phyloP scores from a whole-genome alignment of 148 eudicot species.

The Dysphania ambrosioides region DNA sequence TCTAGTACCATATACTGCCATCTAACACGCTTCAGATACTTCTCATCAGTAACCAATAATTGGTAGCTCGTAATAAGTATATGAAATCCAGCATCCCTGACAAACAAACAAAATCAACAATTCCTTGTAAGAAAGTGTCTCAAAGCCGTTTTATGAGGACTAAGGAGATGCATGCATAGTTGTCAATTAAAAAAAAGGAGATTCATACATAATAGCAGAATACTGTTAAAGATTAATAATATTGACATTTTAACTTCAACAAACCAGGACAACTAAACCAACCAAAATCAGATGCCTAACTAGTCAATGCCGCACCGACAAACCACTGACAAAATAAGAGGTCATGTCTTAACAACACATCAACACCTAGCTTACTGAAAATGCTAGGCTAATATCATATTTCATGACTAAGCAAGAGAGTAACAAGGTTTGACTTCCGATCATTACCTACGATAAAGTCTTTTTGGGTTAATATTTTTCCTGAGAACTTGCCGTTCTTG shows the following conservation, averaged over 20 bases:
- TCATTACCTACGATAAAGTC: slow-evolving; percentile 92
- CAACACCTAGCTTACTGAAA: neutral
- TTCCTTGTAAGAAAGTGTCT: slow-evolving; percentile 5
- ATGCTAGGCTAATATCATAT: neutral
- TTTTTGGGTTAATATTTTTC: slow-evolving; percentile 89
- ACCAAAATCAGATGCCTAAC: neutral
- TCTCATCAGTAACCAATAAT: slow-evolving; percentile 89
- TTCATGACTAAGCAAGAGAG: neutral
- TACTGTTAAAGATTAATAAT: neutral
- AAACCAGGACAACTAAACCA: neutral
- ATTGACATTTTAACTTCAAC: neutral
- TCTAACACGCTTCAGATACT: slow-evolving; percentile 86
- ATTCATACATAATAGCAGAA: neutral
- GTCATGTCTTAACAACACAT: neutral
- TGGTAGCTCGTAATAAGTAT: slow-evolving; percentile 96
- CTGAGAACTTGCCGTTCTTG: slow-evolving; percentile 84
- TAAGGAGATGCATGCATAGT: slow-evolving; percentile 14
- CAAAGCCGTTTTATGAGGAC: neutral
- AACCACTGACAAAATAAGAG: neutral
- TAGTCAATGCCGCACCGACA: neutral
- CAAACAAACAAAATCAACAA: slow-evolving; percentile 8
- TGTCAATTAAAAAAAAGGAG: too few species aligned
- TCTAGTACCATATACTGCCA: slow-evolving; percentile 99
- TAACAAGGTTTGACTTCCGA: neutral
- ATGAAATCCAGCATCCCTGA: slow-evolving; percentile 95